Evolutionary conservation across 2,329 filamentous ascomycete genomes (phyloP), one percentile per base, ranked within the genome.

Genomic region (Tolypocladium amazonense): DNA sequence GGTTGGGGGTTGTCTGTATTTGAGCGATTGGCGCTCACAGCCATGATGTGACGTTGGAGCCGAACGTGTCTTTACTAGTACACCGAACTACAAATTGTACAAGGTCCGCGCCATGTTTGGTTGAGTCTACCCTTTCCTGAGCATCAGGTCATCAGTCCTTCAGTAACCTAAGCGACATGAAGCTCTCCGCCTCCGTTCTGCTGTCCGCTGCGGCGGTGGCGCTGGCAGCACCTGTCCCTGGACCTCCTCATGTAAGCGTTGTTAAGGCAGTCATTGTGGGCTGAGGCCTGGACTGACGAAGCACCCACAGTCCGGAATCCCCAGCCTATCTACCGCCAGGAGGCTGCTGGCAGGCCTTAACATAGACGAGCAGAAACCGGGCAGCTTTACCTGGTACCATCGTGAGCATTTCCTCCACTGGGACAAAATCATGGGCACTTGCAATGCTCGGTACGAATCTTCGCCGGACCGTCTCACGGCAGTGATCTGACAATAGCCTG

Each of bases 391-490:
- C 61, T 77, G 77, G 25, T 91, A 92, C 73, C 75, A 80, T 60
- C 86, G 89, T 58, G 80, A 83, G 66, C 73, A 86, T 58, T 92
- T 92, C 75, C 86, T 85, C 2, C 84, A 86, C 72, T 92, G 88
- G 88, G 82, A 80, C 65, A 86, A 83, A 37, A 80, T 86, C 66
- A 75, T 73, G 18, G 88, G 87, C 11, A 73, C 74, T 6, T 94
- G 90, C 80, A 86, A 91, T 75, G 88, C 88, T 25, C 78, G 81
- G 78, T 79, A 71, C 37, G 68, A 53, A 18, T 11, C 33, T 20
- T 23, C 50, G 27, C 35, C 27, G 18, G 18, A 53, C 30, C 30
- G 18, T 35, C 18, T 14, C 50, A 35, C 30, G 50, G 18, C 18
- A n/a, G 23, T 35, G 9, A 11, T 15, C 50, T 53, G 50, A 53